Evolutionary conservation across 2,329 filamentous ascomycete species (phyloP).

Genomic region (Dothistroma pini): DNA sequence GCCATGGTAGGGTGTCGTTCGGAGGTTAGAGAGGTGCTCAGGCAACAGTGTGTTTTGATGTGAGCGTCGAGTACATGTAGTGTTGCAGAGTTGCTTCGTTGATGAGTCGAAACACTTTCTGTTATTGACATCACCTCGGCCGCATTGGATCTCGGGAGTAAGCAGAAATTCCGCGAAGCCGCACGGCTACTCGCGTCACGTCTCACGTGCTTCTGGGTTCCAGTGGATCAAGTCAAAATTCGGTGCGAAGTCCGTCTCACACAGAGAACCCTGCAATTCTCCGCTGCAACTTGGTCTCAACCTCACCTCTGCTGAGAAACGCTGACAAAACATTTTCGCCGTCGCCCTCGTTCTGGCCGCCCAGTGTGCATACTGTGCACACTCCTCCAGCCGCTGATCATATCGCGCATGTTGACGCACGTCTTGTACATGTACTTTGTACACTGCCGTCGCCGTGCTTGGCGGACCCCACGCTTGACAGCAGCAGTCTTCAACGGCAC

Average conservation of each 20-base stretch:
- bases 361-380: neutral
- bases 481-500: neutral
- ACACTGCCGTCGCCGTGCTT: neutral
- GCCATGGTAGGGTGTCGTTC: neutral
- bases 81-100: neutral
- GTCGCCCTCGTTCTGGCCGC: neutral
- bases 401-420: neutral
- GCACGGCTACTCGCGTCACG: neutral
- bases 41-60: neutral
- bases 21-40: neutral
- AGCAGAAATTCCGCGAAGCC: conserved; percentile 2
- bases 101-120: neutral
- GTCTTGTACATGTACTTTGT: neutral
- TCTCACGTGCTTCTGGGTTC: neutral
- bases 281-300: neutral
- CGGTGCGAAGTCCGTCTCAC: neutral
- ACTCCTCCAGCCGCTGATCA: neutral
- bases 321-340: neutral
- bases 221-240: neutral
- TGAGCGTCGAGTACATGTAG: neutral
- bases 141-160: neutral
- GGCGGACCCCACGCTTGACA: neutral
- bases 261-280: neutral
- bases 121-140: conserved; percentile 8
- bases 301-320: neutral